Evolutionary conservation across 179 eudicot genomes (phyloP), one percentile per base, ranked within the genome.

Genomic region (Silene coronaria): DNA sequence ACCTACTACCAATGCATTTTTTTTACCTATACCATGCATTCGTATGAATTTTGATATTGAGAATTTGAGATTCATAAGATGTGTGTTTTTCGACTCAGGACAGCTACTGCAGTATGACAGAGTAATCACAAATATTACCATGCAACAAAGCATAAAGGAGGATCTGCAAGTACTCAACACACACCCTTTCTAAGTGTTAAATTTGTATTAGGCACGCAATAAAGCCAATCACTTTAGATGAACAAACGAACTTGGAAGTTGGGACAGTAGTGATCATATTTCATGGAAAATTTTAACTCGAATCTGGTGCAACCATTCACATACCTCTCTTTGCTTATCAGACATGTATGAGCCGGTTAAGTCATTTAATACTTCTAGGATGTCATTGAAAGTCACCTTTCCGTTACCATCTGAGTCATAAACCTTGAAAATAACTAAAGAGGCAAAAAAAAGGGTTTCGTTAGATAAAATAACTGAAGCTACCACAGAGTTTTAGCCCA

Each of bases 361-460:
- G 83, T 94, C 97, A 72, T 80, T 78, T 30, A 92, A 86, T 71
- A 92, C 92, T 78, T 90, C 89, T 69, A 92, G 71, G 30, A 94
- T 85, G 85, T 91, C 91, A 65, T 80, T 84, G 80, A 89, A 90
- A 73, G 89, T 86, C 84, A 92, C 96, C 85, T 89, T 95, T 38
- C 97, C 99, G 67, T 90, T 89, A 76, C 91, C 80, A 80, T 95
- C 95, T 70, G 88, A 87, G 73, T 92, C 96, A 78, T 92, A 95
- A 21, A 95, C 91, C 77, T 85, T 89, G 87, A 94, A 94, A 75
- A 95, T 89, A 80, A 95, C 96, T 95, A 11, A 4, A 23, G 4
- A 32, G 48, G 53, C 6, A 38, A 38, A 9, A 46, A 45, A 22
- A 11, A 38, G 2, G 13, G 9, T 21, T 72, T 67, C 51, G 23